Evolutionary conservation across 2,329 filamentous ascomycete genomes (phyloP).

Genomic region (Alternaria sp.): DNA sequence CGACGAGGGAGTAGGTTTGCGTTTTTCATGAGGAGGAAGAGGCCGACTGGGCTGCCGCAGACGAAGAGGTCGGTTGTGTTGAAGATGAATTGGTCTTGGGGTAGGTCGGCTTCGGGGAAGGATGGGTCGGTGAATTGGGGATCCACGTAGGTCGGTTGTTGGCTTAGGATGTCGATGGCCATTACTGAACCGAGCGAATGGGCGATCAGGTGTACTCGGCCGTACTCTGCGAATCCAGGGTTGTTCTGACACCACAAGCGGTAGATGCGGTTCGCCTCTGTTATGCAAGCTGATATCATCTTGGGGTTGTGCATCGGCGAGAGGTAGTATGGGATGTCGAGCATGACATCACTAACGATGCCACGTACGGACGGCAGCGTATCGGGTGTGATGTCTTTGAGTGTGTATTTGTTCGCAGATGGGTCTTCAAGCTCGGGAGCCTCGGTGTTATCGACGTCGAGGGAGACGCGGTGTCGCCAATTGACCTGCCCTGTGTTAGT

Average conservation of each 20-base stretch:
- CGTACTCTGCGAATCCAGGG: conserved; percentile 78
- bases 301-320: conserved; percentile 88
- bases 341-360: conserved; percentile 96
- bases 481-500: conserved; percentile 64
- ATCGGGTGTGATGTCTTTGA: conserved; percentile 90
- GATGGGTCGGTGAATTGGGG: conserved; percentile 42
- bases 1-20: conserved; percentile 75
- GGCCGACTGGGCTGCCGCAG: conserved; percentile 86
- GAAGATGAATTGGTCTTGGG: conserved; percentile 75
- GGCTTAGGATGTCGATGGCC: conserved; percentile 88
- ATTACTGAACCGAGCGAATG: conserved; percentile 95
- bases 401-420: conserved; percentile 66
- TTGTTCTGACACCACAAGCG: conserved; percentile 94
- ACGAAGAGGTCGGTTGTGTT: conserved; percentile 89
- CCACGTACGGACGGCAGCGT: conserved; percentile 89
- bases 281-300: conserved; percentile 88
- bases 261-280: conserved; percentile 95
- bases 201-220: conserved; percentile 88
- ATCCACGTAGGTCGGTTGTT: conserved; percentile 78
- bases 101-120: conserved; percentile 56
- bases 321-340: conserved; percentile 97
- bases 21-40: conserved; percentile 87
- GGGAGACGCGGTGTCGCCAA: conserved; percentile 86
- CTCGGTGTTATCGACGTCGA: conserved; percentile 73
- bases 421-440: conserved; percentile 61